Base-by-base conservation (phyloP, 2,329 filamentous ascomycete genomes). In the Hymenoscyphus infarciens region DNA sequence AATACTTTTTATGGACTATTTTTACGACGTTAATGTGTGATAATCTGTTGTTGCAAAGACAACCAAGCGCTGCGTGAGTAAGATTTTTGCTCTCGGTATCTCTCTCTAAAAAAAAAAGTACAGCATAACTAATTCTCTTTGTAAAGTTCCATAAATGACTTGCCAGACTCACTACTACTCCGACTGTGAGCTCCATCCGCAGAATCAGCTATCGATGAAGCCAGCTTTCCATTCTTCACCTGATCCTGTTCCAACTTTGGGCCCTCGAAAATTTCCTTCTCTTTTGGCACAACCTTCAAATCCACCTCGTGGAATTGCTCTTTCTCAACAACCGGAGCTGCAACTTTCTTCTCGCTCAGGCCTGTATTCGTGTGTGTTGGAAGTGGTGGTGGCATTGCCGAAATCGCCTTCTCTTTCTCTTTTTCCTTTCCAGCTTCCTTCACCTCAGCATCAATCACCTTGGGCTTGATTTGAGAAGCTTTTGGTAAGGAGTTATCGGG, bases 401-500 rank as follows among this genome's bases (percentile, higher is more conserved):
- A 19, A 25, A 52, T 52, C 3, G 10, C 19, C 19, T 22, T 49
- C 42, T 15, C 45, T 22, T 52, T 52, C 45, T 25, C 45, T 13
- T 22, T 10, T n/a, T 57, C 33, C 27, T 31, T 19, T 1, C 16
- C 27, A 33, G 16, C 25, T 29, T 56, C 53, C 25, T 61, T 35
- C 15, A 45, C 54, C 31, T 55, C 52, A 5, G 25, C 49, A 15
- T 55, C 33, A 0, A 19, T 38, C 10, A 11, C 52, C 8, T 33
- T 61, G 1, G 33, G 22, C 25, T 45, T 61, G 16, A 49, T 56
- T 33, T 57, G 53, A 29, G 53, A 56, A 35, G 54, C 53, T 33
- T 61, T 61, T 11, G 52, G 59, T 33, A 57, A 15, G 1, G 53
- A 56, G 42, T 49, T 56, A 35, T 64, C 63, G 55, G 69, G 68